Percentiles rank a stretch among this genome's conserved stretches.
Conservation (phyloP, 306 rosid species). For the Crataegus laevigata region DNA sequence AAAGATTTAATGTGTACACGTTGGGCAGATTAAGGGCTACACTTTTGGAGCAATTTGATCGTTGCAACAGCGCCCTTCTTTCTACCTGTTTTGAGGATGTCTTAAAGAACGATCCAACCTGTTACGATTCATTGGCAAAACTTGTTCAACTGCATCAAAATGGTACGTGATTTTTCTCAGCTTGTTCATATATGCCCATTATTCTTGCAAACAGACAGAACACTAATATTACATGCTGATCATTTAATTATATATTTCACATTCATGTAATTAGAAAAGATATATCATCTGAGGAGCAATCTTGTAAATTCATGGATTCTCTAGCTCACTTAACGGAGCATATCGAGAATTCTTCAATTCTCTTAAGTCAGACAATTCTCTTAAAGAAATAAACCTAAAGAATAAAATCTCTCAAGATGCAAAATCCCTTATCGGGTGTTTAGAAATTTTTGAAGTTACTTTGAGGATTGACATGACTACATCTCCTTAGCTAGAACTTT, state of each 20-base stretch:
- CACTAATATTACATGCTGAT: not conserved
- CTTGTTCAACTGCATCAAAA: slow-evolving; percentile 59
- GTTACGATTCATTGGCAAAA: slow-evolving; percentile 52
- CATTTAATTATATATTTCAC: too few species aligned
- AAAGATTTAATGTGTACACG: slow-evolving; percentile 1
- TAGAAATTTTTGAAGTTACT: not conserved
- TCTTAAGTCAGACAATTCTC: not conserved
- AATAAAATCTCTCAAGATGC: too few species aligned
- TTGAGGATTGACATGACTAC: not conserved
- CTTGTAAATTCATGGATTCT: not conserved
- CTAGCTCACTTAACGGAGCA: not conserved
- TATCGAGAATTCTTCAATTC: not conserved
- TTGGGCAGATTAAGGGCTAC: slow-evolving; percentile 57
- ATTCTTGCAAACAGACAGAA: not conserved
- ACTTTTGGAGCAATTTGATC: slow-evolving; percentile 48
- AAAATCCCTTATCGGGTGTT: not conserved
- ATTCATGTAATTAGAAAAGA: not conserved
- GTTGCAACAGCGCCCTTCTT: slow-evolving; percentile 30
- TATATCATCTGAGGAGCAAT: not conserved
- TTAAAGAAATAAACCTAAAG: too few species aligned
- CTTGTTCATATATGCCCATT: not conserved
- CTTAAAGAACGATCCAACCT: slow-evolving; percentile 73
- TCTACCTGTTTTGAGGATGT: slow-evolving; percentile 44
- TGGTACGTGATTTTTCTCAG: slow-evolving; percentile 39
- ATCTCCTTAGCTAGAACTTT: not conserved